Percentiles rank a stretch among this genome's conserved stretches.
Evolutionary conservation across 2,329 filamentous ascomycete species (phyloP).

Genomic region (Xylaria polymorpha): DNA sequence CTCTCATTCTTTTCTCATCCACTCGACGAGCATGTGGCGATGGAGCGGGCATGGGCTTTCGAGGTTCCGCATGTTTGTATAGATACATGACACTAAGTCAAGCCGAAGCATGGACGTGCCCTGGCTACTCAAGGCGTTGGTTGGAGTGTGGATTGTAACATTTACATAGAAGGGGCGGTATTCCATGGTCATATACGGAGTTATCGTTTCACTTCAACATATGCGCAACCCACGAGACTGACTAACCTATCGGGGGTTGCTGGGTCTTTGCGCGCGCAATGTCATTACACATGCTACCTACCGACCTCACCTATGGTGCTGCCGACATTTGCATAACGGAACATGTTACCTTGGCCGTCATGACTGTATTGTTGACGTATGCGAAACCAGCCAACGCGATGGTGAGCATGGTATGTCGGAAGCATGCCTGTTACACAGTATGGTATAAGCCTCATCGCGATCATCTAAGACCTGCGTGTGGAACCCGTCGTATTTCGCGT

Average conservation of each 20-base stretch:
- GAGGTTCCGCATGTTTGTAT: conserved; percentile 41
- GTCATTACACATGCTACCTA: neutral
- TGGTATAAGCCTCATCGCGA: neutral
- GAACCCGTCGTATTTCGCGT: neutral
- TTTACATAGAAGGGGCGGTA: conserved; percentile 31
- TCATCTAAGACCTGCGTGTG: neutral
- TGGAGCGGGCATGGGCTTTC: conserved; percentile 26
- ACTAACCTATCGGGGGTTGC: neutral
- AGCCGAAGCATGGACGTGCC: conserved; percentile 7
- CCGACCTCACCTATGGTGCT: neutral
- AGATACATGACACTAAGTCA: conserved; percentile 36
- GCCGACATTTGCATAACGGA: neutral
- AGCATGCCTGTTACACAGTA: neutral
- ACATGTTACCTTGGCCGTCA: neutral
- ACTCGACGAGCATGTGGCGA: conserved; percentile 7
- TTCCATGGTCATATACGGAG: conserved; percentile 38
- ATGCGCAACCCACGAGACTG: conserved; percentile 21
- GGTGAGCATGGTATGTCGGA: neutral
- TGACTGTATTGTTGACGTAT: neutral
- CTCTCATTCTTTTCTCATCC: conserved; percentile 17
- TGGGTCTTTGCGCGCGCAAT: too few relatives aligned
- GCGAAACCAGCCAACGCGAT: neutral
- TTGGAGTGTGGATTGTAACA: conserved; percentile 19
- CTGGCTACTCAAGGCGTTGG: conserved; percentile 24
- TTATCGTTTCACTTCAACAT: conserved; percentile 29